Evolutionary conservation across 768 basidiomycete genomes (phyloP).

Genomic region (Lenzites betulinus): DNA sequence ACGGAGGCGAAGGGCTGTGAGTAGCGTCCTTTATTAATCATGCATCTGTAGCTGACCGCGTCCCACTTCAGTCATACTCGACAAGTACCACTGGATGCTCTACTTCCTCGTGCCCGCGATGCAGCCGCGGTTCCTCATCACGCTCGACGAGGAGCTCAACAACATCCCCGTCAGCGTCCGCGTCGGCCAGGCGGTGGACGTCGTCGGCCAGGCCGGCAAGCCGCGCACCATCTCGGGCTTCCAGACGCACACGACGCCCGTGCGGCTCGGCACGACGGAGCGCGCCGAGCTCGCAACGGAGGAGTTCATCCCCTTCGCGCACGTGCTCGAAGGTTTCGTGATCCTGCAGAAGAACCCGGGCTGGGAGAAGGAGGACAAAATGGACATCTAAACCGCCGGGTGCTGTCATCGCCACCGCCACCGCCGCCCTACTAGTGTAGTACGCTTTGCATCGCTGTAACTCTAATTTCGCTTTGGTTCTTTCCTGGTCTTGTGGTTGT

Average conservation of each 20-base stretch:
- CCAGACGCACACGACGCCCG: constrained; percentile 97
- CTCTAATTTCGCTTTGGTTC: constrained; percentile 13
- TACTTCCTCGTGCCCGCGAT: constrained; percentile 95
- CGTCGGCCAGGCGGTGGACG: constrained; percentile 95
- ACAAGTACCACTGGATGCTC: constrained; percentile 98
- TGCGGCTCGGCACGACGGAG: constrained; percentile 92
- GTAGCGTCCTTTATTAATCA: constrained; percentile 34
- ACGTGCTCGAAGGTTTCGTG: constrained; percentile 91
- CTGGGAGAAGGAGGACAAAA: constrained; percentile 83
- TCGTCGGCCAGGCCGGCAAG: constrained; percentile 97
- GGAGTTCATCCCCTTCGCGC: constrained; percentile 89
- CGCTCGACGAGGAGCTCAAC: constrained; percentile 89
- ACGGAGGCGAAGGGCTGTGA: constrained; percentile 92
- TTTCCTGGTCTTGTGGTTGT: background rate
- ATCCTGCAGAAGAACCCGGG: constrained; percentile 92
- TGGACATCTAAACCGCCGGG: constrained; percentile 46
- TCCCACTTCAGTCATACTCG: constrained; percentile 71
- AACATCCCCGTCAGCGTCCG: constrained; percentile 88
- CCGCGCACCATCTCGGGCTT: constrained; percentile 95
- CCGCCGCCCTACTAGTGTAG: constrained; percentile 12
- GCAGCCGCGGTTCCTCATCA: constrained; percentile 98
- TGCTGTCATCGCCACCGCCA: background rate
- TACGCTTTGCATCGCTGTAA: constrained; percentile 21
- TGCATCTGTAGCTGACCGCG: background rate
- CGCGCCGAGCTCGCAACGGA: constrained; percentile 96